Conservation (phyloP, 202 grass and related monocot genomes). For the Saccharum hybrid region DNA sequence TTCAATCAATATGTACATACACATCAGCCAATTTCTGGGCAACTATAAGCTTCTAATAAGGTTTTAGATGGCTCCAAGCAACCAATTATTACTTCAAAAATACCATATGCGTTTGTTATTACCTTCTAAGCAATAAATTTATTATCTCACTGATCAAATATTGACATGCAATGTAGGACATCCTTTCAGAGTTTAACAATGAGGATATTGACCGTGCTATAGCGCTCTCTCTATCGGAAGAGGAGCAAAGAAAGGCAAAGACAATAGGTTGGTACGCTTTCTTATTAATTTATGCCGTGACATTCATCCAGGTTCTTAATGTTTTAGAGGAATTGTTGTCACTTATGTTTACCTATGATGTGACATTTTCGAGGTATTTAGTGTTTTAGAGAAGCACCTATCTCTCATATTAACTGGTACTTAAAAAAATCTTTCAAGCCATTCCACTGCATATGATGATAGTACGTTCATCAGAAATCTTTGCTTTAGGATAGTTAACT, state of each 20-base stretch:
- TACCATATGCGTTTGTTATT: background rate
- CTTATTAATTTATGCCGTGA: slow-evolving; percentile 2
- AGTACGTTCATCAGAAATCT: background rate
- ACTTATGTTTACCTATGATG: background rate
- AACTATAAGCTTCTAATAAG: background rate
- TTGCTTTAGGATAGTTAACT: background rate
- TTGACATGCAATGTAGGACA: slow-evolving; percentile 63
- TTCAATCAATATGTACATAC: background rate
- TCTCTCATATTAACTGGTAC: background rate
- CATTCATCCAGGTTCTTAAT: slow-evolving; percentile 5
- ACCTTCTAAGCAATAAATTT: background rate
- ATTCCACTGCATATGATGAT: slow-evolving; percentile 11
- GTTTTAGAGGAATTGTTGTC: background rate
- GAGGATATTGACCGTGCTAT: slow-evolving; percentile 94
- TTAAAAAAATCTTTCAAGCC: background rate
- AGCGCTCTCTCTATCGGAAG: slow-evolving; percentile 82
- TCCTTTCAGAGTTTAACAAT: slow-evolving; percentile 62
- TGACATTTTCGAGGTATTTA: background rate
- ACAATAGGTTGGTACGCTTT: slow-evolving; percentile 57
- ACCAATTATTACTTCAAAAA: slow-evolving; percentile 31
- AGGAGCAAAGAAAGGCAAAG: slow-evolving; percentile 73
- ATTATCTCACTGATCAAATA: slow-evolving; percentile 42
- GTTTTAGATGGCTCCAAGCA: background rate
- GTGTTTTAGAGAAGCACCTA: background rate
- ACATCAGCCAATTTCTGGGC: background rate